A percentile compares a stretch with the other conserved stretches of the same genome.
Conservation (phyloP, 306 rosid genomes). For the Dalbergia oliveri region DNA sequence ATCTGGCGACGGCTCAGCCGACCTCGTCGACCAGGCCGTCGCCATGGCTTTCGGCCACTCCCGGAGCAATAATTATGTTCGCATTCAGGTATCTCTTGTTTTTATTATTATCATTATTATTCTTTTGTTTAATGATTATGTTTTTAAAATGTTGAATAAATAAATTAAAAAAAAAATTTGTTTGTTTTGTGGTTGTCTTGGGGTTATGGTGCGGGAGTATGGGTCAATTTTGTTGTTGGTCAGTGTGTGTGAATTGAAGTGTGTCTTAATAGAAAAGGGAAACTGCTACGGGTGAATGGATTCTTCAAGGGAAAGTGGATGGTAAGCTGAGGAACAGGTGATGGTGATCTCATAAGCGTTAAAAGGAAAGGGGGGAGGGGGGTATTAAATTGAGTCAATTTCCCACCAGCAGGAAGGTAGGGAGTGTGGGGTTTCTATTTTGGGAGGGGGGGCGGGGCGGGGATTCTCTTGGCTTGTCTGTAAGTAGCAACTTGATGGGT, state of each 20-base stretch:
- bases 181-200: constrained; percentile 7
- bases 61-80: constrained; percentile 82
- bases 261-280: background rate
- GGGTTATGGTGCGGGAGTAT: constrained; percentile 38
- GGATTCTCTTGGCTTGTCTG: constrained; percentile 51
- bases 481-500: constrained; percentile 53
- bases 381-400: constrained; percentile 55
- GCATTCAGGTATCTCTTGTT: constrained; percentile 77
- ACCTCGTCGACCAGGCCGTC: constrained; percentile 91
- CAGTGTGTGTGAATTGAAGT: constrained; percentile 30
- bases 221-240: constrained; percentile 42
- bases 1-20: constrained; percentile 87
- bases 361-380: background rate
- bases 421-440: constrained; percentile 54
- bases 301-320: background rate
- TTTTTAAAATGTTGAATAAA: too few relatives aligned
- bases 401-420: constrained; percentile 54
- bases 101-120: background rate
- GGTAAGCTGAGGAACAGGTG: constrained; percentile 21
- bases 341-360: constrained; percentile 46
- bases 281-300: background rate
- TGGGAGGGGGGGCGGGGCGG: constrained; percentile 5
- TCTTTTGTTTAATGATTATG: too few relatives aligned
- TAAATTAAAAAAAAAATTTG: too few relatives aligned
- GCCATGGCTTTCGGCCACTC: constrained; percentile 93